Conservation (phyloP, 208 protist genomes). For the Crithidia acanthocephali region DNA sequence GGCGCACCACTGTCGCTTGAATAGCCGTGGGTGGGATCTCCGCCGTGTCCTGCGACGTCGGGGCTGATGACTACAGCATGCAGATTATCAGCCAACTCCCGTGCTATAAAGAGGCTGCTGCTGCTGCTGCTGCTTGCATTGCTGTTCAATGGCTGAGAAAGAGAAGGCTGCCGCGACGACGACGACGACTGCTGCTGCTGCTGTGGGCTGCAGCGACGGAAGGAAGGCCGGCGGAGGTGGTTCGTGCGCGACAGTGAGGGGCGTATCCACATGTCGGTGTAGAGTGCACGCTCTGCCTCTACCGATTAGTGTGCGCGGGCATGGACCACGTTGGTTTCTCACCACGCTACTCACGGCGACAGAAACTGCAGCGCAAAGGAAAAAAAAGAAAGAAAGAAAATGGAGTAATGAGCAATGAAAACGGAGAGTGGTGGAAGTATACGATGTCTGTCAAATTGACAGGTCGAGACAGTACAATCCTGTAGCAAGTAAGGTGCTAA, state of each 20-base stretch:
- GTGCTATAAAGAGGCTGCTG: background rate
- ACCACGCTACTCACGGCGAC: too few species aligned
- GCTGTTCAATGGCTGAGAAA: background rate
- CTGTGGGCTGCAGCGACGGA: background rate
- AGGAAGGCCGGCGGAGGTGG: background rate
- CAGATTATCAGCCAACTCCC: conserved; percentile 5
- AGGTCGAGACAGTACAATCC: too few species aligned
- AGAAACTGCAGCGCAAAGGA: background rate
- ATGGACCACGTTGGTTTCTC: too few species aligned
- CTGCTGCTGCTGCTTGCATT: background rate
- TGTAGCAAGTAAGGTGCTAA: too few species aligned
- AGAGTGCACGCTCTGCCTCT: background rate
- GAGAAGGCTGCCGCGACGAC: background rate
- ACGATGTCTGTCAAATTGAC: too few species aligned
- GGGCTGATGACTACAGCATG: too few species aligned
- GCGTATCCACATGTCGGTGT: background rate
- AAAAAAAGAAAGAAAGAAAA: conserved; percentile 10
- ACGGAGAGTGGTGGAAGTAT: too few species aligned
- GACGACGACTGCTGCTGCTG: background rate
- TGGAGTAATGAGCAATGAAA: too few species aligned
- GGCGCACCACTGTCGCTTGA: too few species aligned
- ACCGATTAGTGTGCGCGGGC: background rate
- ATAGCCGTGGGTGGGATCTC: too few species aligned
- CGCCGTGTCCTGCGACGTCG: too few species aligned
- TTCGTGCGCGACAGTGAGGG: background rate